A percentile compares a stretch with the other conserved stretches of the same genome.
Evolutionary conservation across 2,329 filamentous ascomycete genomes (phyloP).

Genomic region (Penicillium sp.): DNA sequence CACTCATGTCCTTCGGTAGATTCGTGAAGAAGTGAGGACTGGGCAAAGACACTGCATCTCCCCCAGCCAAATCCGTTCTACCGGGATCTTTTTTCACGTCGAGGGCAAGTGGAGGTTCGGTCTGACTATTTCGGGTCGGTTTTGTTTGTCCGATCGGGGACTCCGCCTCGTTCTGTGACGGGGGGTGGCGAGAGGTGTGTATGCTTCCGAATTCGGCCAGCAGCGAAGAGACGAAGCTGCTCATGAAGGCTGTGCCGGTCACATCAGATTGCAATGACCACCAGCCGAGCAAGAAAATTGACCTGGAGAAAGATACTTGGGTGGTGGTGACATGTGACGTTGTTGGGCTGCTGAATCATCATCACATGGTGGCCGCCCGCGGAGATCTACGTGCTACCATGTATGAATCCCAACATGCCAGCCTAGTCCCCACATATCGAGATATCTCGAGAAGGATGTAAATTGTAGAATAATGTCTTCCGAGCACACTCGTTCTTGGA

Average conservation of each 20-base stretch:
- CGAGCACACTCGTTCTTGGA: too few relatives aligned
- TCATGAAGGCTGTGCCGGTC: conserved; percentile 39
- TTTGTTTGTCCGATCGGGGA: conserved; percentile 23
- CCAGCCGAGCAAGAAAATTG: neutral
- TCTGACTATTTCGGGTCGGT: conserved; percentile 17
- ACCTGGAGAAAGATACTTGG: neutral
- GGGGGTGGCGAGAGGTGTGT: conserved; percentile 34
- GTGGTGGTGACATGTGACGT: conserved; percentile 15
- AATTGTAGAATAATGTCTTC: too few relatives aligned
- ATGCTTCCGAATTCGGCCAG: conserved; percentile 45
- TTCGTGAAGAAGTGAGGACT: conserved; percentile 20
- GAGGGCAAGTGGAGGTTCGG: conserved; percentile 12
- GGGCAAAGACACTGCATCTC: conserved; percentile 25
- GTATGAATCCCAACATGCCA: neutral
- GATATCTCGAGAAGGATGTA: too few relatives aligned
- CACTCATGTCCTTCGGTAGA: conserved; percentile 26
- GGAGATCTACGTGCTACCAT: neutral
- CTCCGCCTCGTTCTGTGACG: conserved; percentile 25
- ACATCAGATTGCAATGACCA: conserved; percentile 17
- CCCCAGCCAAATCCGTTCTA: conserved; percentile 9
- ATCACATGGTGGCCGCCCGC: neutral
- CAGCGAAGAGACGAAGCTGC: conserved; percentile 43
- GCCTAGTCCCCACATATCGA: neutral
- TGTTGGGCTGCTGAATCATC: conserved; percentile 23
- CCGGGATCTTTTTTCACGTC: conserved; percentile 15